phyloP scores from a whole-genome alignment of 176 grass and related monocot genomes.

The Coix lacrymajobi region DNA sequence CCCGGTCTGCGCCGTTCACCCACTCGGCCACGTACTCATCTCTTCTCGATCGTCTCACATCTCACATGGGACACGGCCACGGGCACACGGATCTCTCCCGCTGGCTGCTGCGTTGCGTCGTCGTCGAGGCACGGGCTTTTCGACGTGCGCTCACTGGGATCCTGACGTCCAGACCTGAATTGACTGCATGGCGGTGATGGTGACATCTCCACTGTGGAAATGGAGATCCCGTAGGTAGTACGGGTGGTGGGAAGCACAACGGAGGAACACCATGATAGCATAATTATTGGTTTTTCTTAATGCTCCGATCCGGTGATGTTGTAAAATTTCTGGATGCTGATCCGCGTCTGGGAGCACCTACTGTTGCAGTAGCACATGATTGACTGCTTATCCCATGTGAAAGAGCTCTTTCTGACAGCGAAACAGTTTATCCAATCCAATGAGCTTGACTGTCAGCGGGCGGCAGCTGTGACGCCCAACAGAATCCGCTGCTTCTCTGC shows the following conservation, averaged over 20 bases:
- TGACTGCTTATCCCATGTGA: constrained; percentile 8
- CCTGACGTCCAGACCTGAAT: neutral
- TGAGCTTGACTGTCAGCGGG: neutral
- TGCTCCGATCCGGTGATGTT: neutral
- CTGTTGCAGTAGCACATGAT: too few relatives aligned
- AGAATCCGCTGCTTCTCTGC: neutral
- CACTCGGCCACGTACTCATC: neutral
- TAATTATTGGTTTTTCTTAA: neutral
- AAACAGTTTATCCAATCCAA: neutral
- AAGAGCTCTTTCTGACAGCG: neutral
- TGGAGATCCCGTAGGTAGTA: neutral
- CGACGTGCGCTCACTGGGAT: neutral
- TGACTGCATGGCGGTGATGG: neutral
- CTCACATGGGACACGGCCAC: constrained; percentile 10
- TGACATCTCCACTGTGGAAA: neutral
- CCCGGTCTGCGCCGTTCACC: neutral
- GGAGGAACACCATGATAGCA: neutral
- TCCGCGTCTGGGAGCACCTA: neutral
- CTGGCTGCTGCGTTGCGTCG: neutral
- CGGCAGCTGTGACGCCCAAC: neutral
- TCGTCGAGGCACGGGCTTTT: neutral
- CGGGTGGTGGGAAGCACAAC: neutral
- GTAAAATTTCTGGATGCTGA: neutral
- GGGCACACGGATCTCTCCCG: too few relatives aligned
- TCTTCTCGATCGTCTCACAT: too few relatives aligned